phyloP scores from a whole-genome alignment of 345 rosid species.

The Rhodamnia rubescens region DNA sequence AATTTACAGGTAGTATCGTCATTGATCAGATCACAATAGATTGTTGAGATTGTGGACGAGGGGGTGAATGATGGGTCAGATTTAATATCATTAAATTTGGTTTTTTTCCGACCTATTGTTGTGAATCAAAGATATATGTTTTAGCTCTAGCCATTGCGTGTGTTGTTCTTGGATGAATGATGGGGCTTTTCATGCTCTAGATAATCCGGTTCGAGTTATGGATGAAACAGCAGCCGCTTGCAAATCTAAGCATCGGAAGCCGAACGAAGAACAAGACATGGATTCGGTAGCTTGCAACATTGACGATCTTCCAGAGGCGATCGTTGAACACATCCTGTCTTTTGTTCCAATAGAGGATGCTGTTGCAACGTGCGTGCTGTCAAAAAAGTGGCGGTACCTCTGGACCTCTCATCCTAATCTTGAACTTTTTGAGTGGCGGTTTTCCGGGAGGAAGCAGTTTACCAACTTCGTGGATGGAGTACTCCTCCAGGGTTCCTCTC shows the following conservation, averaged over 20 bases:
- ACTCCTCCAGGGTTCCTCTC: neutral
- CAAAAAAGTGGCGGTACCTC: neutral
- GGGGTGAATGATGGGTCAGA: too few species aligned
- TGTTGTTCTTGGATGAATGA: neutral
- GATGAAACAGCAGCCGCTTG: neutral
- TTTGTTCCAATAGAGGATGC: neutral
- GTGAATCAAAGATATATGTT: neutral
- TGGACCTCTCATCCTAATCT: neutral
- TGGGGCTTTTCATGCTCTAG: neutral
- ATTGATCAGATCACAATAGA: too few species aligned
- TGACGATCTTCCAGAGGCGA: neutral
- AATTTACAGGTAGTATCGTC: neutral
- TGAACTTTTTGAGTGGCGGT: neutral
- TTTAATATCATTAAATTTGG: too few species aligned
- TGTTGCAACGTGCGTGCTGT: neutral
- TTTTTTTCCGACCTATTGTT: neutral
- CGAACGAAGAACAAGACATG: neutral
- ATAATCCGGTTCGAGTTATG: neutral
- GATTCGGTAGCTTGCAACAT: neutral
- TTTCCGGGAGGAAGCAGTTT: neutral
- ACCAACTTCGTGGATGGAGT: neutral
- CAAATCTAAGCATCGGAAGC: neutral
- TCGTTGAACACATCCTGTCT: neutral
- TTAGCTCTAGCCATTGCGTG: neutral
- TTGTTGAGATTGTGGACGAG: too few species aligned